Evolutionary conservation across 805 yeast genomes (phyloP).

Genomic region (Candida boleticola): DNA sequence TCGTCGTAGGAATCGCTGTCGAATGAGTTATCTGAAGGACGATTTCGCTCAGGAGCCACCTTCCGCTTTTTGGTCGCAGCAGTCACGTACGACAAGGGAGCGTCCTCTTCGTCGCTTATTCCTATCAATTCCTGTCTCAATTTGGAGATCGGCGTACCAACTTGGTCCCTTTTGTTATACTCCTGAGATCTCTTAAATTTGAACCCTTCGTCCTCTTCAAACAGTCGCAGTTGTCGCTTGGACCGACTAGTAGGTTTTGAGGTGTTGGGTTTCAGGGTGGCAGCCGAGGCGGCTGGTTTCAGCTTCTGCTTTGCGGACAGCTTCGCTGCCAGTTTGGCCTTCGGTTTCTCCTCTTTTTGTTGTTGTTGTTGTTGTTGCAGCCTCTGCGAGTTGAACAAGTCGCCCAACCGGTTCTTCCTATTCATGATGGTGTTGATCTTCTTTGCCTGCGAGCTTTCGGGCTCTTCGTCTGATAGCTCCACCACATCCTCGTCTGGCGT

Average conservation of each 20-base stretch:
- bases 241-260: no score
- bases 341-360: background rate
- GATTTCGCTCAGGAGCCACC: background rate
- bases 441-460: background rate
- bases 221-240: conserved; percentile 5
- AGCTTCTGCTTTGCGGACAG: no score
- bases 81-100: background rate
- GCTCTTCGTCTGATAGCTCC: background rate
- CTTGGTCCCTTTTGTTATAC: conserved; percentile 3
- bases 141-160: conserved; percentile 24
- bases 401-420: conserved; percentile 5
- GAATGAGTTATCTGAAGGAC: conserved; percentile 1
- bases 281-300: background rate
- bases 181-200: conserved; percentile 25
- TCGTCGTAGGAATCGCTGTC: conserved; percentile 2
- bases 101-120: conserved; percentile 14
- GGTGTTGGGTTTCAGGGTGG: background rate
- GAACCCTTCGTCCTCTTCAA: conserved; percentile 31
- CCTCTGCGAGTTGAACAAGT: background rate
- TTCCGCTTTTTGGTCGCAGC: background rate
- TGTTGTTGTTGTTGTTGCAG: background rate
- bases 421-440: conserved; percentile 3
- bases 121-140: conserved; percentile 18
- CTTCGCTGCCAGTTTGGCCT: background rate
- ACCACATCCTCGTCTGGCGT: background rate